Base-by-base conservation (phyloP, 805 yeast genomes). In the Limtongia smithiae region DNA sequence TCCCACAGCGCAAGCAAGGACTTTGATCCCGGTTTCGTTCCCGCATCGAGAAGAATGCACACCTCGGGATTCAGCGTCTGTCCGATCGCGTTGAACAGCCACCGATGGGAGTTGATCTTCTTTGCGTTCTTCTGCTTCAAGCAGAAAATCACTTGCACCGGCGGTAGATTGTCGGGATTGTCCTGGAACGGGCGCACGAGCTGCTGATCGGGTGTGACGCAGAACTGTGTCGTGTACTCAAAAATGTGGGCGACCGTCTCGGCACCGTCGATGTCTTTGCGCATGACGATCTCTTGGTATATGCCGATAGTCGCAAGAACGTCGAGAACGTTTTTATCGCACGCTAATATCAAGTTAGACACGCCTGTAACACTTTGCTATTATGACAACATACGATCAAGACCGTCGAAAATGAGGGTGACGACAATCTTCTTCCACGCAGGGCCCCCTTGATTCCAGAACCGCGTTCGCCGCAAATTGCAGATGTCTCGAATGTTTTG, bases 11-110 rank as follows among this genome's bases (percentile, higher is more conserved):
- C 85, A 66, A 86, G 90, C 44, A 91, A 79, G 2, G 97, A 83
- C 58, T 85, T 87, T 54, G 79, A 77, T 3, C 85, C 79, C 1
- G 97, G 96, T 65, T 83, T 83, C 1, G 98, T 91, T 61, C 98
- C 98, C 20, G 95, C 96, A 69, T 93, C 97, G 45, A 93, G 71
- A 46, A 91, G 71, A 54, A 87, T 82, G 24, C 93, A 85, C 22
- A 89, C 84, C 44, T 81, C 81, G 3, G 98, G 97, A 44, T 84
- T 75, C 46, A 91, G 69, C 27, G 84, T 74, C 30, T 90, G 85
- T 12, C 89, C 86, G 71, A 91, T 87, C 1, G 95, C 94, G 67
- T 91, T 93, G 68, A 91, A 82, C 27, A 94, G 89, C 98, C 98
- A 91, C 60, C 97, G 77, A 69, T 91, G 98, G 2, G 96, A 88